Base-by-base conservation (phyloP, 768 basidiomycete genomes). In the Dendrothele bispora region DNA sequence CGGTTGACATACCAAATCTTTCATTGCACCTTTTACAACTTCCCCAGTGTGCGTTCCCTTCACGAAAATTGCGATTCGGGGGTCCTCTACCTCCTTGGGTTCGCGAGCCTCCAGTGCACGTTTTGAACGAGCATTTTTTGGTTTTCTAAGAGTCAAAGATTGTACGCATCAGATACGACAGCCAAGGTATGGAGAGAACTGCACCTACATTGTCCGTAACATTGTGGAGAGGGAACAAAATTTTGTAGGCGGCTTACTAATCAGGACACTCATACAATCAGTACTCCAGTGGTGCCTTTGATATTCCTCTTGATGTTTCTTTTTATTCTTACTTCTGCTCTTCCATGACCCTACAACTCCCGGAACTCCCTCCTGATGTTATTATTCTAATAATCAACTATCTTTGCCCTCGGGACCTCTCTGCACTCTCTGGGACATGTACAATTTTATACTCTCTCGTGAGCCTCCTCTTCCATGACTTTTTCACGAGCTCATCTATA, bases 91-190 rank as follows among this genome's bases (percentile, higher is more conserved):
- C 56, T 94, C 85, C 62, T 95, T 95, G 1, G 97, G 83, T 58
- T 87, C 87, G 10, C 94, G 80, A 28, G 88, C 89, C 25, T 90
- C 89, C 56, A 95, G 59, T 0, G 81, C 95, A 51, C 97, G 79
- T 69, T 98, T 99, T 12, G 89, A 88, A 28, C 95, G 83, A 5
- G 97, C 95, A 78, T 95, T 98, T 75, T 89, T 91, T 18, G 97
- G 92, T 74, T 95, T 98, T 18, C 50, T 51, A 30, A 43, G n/a
- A n/a, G n/a, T n/a, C n/a, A 43, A 2, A n/a, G n/a, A 43, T 5
- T n/a, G 14, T 25, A 3, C 28, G 18, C 11, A 10, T 35, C 2
- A 39, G 25, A 12, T 10, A 11, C 4, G 8, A 47, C 3, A 20
- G 20, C 10, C 4, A 10, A 30, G 15, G 32, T 25, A 27, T 18